These are phyloP conservation scores for Mycena venus DNA, from an alignment of 768 basidiomycete species.

Conservation along the genomic window DNA sequence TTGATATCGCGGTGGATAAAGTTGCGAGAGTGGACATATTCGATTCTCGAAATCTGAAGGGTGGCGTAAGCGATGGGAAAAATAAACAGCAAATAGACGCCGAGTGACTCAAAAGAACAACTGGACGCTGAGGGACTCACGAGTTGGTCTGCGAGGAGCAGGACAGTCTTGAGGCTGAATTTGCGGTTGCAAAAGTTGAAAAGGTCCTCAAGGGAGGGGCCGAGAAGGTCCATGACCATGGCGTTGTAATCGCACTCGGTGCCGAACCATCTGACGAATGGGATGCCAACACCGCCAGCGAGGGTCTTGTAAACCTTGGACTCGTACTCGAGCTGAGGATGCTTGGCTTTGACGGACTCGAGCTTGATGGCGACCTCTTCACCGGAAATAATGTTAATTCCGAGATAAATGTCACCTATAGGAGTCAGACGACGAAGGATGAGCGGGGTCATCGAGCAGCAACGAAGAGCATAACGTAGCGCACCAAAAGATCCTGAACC, in stretches of 20 bases:
- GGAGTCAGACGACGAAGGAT: conserved; percentile 3
- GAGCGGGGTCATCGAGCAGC: conserved; percentile 22
- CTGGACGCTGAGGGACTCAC: too few species aligned
- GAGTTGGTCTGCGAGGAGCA: conserved; percentile 96
- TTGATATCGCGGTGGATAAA: conserved; percentile 99
- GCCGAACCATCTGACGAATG: conserved; percentile 96
- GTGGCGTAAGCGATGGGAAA: conserved; percentile 39
- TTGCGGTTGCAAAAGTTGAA: conserved; percentile 98
- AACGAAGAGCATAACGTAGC: conserved; percentile 45
- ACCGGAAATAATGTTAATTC: conserved; percentile 99
- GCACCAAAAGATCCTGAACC: conserved; percentile 97
- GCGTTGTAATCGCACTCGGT: conserved; percentile 99
- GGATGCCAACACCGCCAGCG: conserved; percentile 99
- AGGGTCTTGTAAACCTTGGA: conserved; percentile 96
- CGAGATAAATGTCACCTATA: conserved; percentile 98
- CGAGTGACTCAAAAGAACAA: too few species aligned
- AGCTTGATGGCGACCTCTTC: conserved; percentile 99
- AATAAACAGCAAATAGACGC: conserved; percentile 28
- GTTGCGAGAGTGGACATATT: conserved; percentile 99
- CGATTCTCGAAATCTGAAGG: conserved; percentile 94
- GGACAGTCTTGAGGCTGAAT: conserved; percentile 96
- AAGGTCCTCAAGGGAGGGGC: conserved; percentile 90
- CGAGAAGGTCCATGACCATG: conserved; percentile 98
- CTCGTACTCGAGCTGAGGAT: conserved; percentile 99
- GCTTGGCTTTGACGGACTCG: conserved; percentile 99